phyloP scores from a whole-genome alignment of 192 early-diverging fungal genomes.

The Kickxella alabastrina region DNA sequence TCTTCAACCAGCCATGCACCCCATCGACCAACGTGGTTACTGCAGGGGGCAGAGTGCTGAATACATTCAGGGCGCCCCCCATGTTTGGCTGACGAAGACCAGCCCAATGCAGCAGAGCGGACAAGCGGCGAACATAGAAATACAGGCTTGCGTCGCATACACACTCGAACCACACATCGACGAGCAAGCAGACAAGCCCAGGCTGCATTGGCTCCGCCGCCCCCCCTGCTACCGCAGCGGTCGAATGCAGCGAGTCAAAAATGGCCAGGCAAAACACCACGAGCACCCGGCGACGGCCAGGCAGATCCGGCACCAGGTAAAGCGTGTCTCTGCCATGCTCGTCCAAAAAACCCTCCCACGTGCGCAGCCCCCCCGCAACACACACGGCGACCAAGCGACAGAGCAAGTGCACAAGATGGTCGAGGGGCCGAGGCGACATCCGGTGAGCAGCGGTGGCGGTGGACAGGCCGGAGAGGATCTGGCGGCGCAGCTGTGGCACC shows the following conservation, averaged over 20 bases:
- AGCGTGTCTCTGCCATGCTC: constrained; percentile 46
- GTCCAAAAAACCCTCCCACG: constrained; percentile 49
- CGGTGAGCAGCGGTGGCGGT: not conserved
- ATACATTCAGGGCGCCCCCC: no score
- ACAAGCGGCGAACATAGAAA: constrained; percentile 21
- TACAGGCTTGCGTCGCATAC: constrained; percentile 26
- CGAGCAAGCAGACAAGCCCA: constrained; percentile 4
- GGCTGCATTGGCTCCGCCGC: constrained; percentile 10
- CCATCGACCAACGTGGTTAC: no score
- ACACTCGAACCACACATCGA: constrained; percentile 44
- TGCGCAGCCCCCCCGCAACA: constrained; percentile 31
- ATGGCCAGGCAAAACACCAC: constrained; percentile 19
- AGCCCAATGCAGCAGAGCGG: constrained; percentile 26
- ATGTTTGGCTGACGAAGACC: constrained; percentile 6
- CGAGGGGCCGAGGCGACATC: constrained; percentile 9
- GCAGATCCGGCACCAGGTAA: constrained; percentile 22
- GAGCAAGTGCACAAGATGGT: constrained; percentile 6
- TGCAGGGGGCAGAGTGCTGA: no score
- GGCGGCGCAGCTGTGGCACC: constrained; percentile 28
- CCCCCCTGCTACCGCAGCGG: no score
- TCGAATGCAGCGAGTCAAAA: constrained; percentile 6
- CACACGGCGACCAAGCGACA: constrained; percentile 30
- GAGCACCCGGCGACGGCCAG: constrained; percentile 31
- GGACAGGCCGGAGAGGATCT: constrained; percentile 18
- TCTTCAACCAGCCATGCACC: constrained; percentile 8